phyloP scores from a whole-genome alignment of 129 eudicot species.

The Artemisia argyi region DNA sequence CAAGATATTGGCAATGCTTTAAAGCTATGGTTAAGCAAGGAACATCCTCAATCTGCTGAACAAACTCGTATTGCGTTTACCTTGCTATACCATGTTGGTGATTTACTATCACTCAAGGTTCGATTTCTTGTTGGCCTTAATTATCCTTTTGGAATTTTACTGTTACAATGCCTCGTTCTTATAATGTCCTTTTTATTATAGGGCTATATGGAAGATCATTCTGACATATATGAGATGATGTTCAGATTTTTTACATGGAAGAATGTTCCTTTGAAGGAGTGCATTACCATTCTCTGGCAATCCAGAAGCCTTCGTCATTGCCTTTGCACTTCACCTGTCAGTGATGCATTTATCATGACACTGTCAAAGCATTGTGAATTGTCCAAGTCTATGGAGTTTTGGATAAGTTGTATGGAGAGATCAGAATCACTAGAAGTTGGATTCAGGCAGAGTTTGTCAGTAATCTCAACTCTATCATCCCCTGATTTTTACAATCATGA shows the following conservation, averaged over 20 bases:
- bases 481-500: constrained; percentile 33
- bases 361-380: constrained; percentile 51
- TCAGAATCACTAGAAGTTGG: constrained; percentile 59
- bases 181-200: constrained; percentile 34
- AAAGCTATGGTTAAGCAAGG: constrained; percentile 45
- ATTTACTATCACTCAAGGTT: constrained; percentile 82
- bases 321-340: constrained; percentile 80
- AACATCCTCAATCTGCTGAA: constrained; percentile 37
- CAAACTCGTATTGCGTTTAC: constrained; percentile 33
- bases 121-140: constrained; percentile 13
- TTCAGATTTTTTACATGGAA: constrained; percentile 51
- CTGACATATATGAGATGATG: constrained; percentile 54
- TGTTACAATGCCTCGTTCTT: constrained; percentile 8
- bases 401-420: constrained; percentile 64
- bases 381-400: constrained; percentile 50
- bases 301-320: constrained; percentile 77
- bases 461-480: constrained; percentile 39
- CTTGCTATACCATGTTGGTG: constrained; percentile 65
- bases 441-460: constrained; percentile 51
- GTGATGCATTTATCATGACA: constrained; percentile 47
- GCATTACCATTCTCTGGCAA: constrained; percentile 66
- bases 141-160: background rate
- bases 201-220: constrained; percentile 70
- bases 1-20: constrained; percentile 66
- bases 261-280: constrained; percentile 48